Evolutionary conservation across 1,139 yeast genomes (phyloP).

Genomic region (Saccharomycopsis hybrid): DNA sequence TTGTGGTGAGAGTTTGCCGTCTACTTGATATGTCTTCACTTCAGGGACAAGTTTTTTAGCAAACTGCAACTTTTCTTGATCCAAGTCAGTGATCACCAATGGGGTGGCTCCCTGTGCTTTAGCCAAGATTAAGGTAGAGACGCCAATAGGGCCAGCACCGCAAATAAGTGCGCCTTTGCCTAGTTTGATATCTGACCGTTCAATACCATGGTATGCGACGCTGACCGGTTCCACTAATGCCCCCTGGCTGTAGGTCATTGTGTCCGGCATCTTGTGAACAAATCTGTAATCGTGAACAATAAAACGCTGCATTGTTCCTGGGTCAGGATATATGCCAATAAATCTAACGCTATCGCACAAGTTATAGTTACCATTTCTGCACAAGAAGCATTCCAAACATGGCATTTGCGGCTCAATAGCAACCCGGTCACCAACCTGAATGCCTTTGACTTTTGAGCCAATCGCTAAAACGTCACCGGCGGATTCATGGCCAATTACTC

Average conservation of each 20-base stretch:
- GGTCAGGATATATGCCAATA: constrained; percentile 27
- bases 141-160: constrained; percentile 35
- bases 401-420: constrained; percentile 35
- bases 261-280: constrained; percentile 30
- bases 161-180: constrained; percentile 29
- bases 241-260: constrained; percentile 30
- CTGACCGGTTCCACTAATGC: constrained; percentile 33
- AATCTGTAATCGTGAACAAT: constrained; percentile 25
- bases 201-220: constrained; percentile 32
- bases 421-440: constrained; percentile 36
- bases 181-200: constrained; percentile 29
- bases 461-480: constrained; percentile 35
- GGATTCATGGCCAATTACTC: constrained; percentile 62
- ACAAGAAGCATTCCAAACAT: constrained; percentile 31
- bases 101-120: constrained; percentile 30
- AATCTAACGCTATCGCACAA: constrained; percentile 28
- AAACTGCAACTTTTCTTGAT: constrained; percentile 29
- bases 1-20: constrained; percentile 25
- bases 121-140: constrained; percentile 30
- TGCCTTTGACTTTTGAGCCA: constrained; percentile 32
- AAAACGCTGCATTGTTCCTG: constrained; percentile 30
- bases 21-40: constrained; percentile 31
- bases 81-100: constrained; percentile 31
- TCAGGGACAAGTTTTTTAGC: constrained; percentile 30
- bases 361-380: constrained; percentile 28